Evolutionary conservation across 495 filamentous ascomycete species (phyloP), one percentile per base, ranked within the genome.

Genomic region (Neurospora discreta): DNA sequence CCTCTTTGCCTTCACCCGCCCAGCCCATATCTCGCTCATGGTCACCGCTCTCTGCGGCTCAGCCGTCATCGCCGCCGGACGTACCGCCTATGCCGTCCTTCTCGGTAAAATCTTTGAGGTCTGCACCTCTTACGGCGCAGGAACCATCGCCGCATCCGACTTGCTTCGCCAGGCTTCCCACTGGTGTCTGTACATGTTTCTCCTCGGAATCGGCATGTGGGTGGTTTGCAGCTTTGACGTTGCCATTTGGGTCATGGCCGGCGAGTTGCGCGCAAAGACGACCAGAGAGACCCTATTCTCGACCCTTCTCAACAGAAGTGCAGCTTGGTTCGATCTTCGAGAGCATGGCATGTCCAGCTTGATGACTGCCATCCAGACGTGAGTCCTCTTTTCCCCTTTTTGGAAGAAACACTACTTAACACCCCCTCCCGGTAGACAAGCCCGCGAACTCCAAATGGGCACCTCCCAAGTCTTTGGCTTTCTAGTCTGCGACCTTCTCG

Each of bases 261-360:
- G 93, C 36, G 95, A 97, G 79, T 77, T 94, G 10, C 93, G 97
- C 73, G 93, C 89, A 5, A 88, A 85, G 44, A 84, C 79, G 26
- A 89, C 88, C 30, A 87, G 93, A 36, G 82, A 85, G 39, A 83
- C 77, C 36, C 77, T 97, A 3, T 97, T 97, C 75, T 75, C 81
- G 2, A 87, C 86, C 3, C 79, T 98, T 20, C 75, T 96, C 26
- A 77, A 83, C 18, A 94, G 91, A 77, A 89, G 94, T 39, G 86
- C 96, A 72, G 85, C 84, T 69, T 99, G 95, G 93, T 98, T 92
- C 75, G 93, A 98, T 77, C 82, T 83, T 46, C 83, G 90, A 52
- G 82, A 85, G 73, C 87, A 91, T 74, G 95, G 94, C 5, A 86
- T 93, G 42, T 87, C 87, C 5, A 90, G 91, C 11, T 83, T 97